Evolutionary conservation across 768 basidiomycete species (phyloP).

Genomic region (Suillus fuscotomentosus): DNA sequence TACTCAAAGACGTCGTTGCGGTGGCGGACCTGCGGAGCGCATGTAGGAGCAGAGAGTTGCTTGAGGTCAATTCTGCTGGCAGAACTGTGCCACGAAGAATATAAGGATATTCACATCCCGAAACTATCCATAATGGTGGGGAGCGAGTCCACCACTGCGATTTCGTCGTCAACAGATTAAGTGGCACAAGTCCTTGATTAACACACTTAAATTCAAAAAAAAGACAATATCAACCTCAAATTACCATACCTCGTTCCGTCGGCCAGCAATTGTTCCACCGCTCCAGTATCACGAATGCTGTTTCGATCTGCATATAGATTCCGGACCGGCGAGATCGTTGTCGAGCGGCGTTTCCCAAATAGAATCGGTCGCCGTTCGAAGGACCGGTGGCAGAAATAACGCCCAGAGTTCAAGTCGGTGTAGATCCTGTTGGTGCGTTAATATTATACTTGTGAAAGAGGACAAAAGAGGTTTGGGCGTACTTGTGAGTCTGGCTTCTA

Average conservation of each 20-base stretch:
- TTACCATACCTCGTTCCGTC: not conserved
- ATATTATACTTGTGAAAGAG: not conserved
- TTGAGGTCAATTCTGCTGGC: not conserved
- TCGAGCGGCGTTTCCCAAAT: not conserved
- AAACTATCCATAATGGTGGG: not conserved
- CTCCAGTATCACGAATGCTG: not conserved
- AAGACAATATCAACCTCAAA: not conserved
- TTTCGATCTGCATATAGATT: not conserved
- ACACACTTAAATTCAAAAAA: not conserved
- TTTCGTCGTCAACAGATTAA: not conserved
- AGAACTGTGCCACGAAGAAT: not conserved
- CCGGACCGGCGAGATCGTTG: not conserved
- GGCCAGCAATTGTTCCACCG: not conserved
- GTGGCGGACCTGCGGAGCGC: slow-evolving; percentile 1
- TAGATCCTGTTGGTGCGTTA: not conserved
- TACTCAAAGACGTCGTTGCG: slow-evolving; percentile 8
- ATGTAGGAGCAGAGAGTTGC: not conserved
- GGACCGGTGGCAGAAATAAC: not conserved
- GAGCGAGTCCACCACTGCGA: not conserved
- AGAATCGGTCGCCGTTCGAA: not conserved
- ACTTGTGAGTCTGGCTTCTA: not conserved
- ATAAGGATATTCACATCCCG: not conserved
- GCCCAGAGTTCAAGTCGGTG: not conserved
- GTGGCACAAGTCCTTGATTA: not conserved
- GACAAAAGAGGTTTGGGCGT: not conserved